These are phyloP conservation scores for Coffea canephora DNA, from an alignment of 257 asterid species.

Conservation along the genomic window DNA sequence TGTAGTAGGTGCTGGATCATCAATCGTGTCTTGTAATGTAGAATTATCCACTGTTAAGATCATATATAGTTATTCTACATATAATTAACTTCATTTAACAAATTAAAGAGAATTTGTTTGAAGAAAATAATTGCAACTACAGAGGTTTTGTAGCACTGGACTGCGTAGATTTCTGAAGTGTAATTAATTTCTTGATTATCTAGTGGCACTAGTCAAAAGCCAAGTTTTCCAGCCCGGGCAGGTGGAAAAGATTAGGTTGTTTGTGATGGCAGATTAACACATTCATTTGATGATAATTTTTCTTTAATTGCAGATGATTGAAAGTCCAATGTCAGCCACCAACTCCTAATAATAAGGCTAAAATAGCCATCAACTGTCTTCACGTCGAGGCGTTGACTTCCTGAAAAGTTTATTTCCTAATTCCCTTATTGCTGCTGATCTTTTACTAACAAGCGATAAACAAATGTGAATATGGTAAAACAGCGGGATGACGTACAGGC, in stretches of 20 bases:
- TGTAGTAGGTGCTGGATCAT: no score
- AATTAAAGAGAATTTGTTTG: no score
- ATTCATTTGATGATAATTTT: background rate
- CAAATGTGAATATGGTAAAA: no score
- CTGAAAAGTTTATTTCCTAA: no score
- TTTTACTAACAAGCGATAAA: background rate
- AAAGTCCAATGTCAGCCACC: slow-evolving; percentile 12
- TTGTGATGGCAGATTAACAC: background rate
- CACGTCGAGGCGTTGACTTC: background rate
- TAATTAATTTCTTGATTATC: background rate
- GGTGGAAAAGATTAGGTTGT: background rate
- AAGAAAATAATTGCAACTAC: no score
- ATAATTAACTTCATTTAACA: no score
- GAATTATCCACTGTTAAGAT: no score
- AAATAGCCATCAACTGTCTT: background rate
- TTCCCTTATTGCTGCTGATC: background rate
- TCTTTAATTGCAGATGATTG: background rate
- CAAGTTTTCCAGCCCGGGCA: background rate
- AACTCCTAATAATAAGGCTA: background rate
- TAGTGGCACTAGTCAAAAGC: background rate
- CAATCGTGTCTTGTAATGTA: no score
- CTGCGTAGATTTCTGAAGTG: background rate
- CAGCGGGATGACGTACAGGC: no score
- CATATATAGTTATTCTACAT: no score
- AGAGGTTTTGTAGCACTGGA: background rate